These are phyloP conservation scores for Penicillium cinerascens DNA, from an alignment of 495 filamentous ascomycete genomes.

Conservation along the genomic window DNA sequence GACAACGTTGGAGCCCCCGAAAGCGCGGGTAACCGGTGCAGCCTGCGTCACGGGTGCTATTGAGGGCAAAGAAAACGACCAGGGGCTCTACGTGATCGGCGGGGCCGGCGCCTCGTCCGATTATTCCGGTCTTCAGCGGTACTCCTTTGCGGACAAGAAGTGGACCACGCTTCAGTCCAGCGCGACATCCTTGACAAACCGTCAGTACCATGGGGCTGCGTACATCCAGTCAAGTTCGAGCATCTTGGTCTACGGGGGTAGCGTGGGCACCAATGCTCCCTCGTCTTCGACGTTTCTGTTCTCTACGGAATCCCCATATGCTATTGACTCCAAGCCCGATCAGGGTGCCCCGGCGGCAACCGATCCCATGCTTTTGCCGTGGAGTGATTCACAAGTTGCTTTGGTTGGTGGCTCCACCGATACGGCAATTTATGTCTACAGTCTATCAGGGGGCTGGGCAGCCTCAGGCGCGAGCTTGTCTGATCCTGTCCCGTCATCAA, in stretches of 20 bases:
- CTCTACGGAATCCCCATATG: constrained; percentile 56
- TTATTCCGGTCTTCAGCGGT: constrained; percentile 82
- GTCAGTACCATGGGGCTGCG: constrained; percentile 68
- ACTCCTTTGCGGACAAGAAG: constrained; percentile 65
- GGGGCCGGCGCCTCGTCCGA: constrained; percentile 54
- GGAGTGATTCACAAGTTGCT: constrained; percentile 66
- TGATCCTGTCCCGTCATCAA: constrained; percentile 52
- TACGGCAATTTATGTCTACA: constrained; percentile 63
- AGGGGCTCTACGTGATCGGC: constrained; percentile 80
- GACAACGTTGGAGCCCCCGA: constrained; percentile 52
- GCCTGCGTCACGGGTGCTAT: constrained; percentile 68
- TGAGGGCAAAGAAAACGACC: constrained; percentile 50
- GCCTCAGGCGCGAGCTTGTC: constrained; percentile 59
- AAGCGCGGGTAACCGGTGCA: constrained; percentile 66
- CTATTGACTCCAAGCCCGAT: constrained; percentile 45
- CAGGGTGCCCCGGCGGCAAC: constrained; percentile 59
- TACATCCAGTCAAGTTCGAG: constrained; percentile 68
- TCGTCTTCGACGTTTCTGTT: constrained; percentile 76
- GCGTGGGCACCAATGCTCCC: constrained; percentile 48
- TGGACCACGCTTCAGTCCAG: constrained; percentile 68
- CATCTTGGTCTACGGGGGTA: constrained; percentile 81
- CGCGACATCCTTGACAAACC: constrained; percentile 58
- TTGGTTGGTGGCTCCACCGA: constrained; percentile 76
- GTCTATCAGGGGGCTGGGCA: constrained; percentile 54
- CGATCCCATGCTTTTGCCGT: constrained; percentile 70